Evolutionary conservation across 805 yeast genomes (phyloP).

Genomic region (Candida odintsovae): DNA sequence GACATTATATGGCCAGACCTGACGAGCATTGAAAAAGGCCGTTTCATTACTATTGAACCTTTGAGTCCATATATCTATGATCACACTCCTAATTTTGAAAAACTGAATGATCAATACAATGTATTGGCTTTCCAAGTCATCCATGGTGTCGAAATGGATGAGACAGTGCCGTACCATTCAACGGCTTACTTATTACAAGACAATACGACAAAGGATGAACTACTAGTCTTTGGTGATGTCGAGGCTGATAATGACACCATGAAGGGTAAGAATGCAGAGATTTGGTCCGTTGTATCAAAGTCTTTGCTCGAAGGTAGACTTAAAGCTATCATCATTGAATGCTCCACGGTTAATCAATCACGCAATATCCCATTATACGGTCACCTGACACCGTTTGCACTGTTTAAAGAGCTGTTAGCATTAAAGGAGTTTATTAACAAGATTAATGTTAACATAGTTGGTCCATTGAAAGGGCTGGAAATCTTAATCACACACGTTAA

Average conservation of each 20-base stretch:
- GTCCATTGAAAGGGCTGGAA: conserved; percentile 18
- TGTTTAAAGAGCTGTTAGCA: conserved; percentile 48
- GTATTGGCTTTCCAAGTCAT: conserved; percentile 33
- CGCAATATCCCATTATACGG: conserved; percentile 58
- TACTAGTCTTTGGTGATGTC: conserved; percentile 78
- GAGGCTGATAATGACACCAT: conserved; percentile 57
- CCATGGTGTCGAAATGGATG: conserved; percentile 33
- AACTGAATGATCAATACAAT: conserved; percentile 10
- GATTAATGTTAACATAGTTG: background rate
- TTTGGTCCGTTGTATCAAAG: conserved; percentile 57
- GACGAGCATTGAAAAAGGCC: conserved; percentile 22
- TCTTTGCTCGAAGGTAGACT: conserved; percentile 36
- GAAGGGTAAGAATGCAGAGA: conserved; percentile 28
- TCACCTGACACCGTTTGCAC: conserved; percentile 64
- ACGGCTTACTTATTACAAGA: conserved; percentile 57
- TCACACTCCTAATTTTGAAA: background rate
- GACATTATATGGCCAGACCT: conserved; percentile 77
- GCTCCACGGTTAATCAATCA: conserved; percentile 52
- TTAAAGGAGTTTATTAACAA: conserved; percentile 1
- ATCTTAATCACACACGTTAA: conserved; percentile 39
- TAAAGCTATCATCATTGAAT: conserved; percentile 64
- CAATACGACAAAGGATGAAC: conserved; percentile 24
- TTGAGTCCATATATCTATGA: conserved; percentile 6
- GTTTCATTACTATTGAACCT: conserved; percentile 21
- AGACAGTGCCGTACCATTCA: conserved; percentile 26